These are phyloP conservation scores for Lotus japonicus DNA, from an alignment of 306 rosid genomes.

Conservation along the genomic window DNA sequence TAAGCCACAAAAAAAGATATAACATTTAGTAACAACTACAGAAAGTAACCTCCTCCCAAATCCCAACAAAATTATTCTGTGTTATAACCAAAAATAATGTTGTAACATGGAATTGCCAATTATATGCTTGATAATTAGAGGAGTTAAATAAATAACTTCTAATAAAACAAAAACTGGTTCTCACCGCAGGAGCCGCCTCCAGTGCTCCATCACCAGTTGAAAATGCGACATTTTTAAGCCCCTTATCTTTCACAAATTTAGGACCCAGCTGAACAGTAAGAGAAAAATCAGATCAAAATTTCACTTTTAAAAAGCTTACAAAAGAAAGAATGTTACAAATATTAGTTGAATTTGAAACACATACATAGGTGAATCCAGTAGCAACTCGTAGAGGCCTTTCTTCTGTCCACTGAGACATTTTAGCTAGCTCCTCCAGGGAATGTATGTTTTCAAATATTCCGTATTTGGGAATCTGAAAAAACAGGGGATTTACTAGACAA, in stretches of 20 bases:
- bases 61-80: not conserved
- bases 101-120: not conserved
- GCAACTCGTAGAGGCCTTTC: constrained; percentile 83
- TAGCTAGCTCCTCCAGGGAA: constrained; percentile 64
- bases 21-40: not conserved
- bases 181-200: constrained; percentile 98
- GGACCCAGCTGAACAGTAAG: constrained; percentile 69
- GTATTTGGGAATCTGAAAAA: constrained; percentile 73
- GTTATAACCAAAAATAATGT: not conserved
- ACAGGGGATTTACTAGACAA: not conserved
- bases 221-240: constrained; percentile 67
- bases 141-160: not conserved
- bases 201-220: constrained; percentile 96
- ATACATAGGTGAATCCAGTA: constrained; percentile 86
- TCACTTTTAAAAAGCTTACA: not conserved
- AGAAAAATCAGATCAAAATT: not conserved
- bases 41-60: not conserved
- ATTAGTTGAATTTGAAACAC: constrained; percentile 5
- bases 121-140: not conserved
- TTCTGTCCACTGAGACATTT: constrained; percentile 87
- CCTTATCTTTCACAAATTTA: constrained; percentile 77
- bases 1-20: constrained; percentile 3
- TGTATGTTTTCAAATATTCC: constrained; percentile 87
- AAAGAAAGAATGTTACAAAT: not conserved
- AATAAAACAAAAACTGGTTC: constrained; percentile 18